Percentiles rank a stretch among this genome's conserved stretches.
Conservation (phyloP, 2,329 filamentous ascomycete species). For the Aureobasidium subglaciale region DNA sequence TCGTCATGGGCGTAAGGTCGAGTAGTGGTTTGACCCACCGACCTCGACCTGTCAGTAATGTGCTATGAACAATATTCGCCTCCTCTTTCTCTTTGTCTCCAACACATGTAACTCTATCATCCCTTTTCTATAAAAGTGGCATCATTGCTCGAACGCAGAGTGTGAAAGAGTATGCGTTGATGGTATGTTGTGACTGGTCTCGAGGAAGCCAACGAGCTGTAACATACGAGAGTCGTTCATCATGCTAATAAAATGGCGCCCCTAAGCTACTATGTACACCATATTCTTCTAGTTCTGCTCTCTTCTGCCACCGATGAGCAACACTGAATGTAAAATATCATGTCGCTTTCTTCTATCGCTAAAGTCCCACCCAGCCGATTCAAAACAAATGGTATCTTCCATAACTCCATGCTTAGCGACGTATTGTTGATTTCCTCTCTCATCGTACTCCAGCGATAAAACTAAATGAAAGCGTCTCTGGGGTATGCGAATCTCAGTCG, state of each 20-base stretch:
- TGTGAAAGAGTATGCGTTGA: too few species aligned
- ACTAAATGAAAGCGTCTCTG: background rate
- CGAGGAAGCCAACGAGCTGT: too few species aligned
- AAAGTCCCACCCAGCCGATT: background rate
- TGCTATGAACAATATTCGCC: background rate
- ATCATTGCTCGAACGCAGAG: too few species aligned
- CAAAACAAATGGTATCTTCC: constrained; percentile 6
- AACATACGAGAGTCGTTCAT: background rate
- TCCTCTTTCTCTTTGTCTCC: background rate
- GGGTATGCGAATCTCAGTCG: background rate
- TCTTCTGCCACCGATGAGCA: background rate
- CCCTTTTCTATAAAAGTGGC: too few species aligned
- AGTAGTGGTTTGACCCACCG: background rate
- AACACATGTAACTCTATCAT: too few species aligned
- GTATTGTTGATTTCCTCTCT: background rate
- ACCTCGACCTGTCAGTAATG: background rate
- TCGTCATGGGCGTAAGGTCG: constrained; percentile 25
- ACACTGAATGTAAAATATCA: background rate
- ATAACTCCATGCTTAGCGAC: background rate
- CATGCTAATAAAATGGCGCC: background rate
- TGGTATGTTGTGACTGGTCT: too few species aligned
- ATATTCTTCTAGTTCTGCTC: background rate
- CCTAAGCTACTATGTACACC: constrained; percentile 1
- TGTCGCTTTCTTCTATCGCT: background rate
- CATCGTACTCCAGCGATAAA: background rate